A percentile compares a stretch with the other conserved stretches of the same genome.
Conservation (phyloP, 2,329 filamentous ascomycete genomes). For the Raffaelea arxii region DNA sequence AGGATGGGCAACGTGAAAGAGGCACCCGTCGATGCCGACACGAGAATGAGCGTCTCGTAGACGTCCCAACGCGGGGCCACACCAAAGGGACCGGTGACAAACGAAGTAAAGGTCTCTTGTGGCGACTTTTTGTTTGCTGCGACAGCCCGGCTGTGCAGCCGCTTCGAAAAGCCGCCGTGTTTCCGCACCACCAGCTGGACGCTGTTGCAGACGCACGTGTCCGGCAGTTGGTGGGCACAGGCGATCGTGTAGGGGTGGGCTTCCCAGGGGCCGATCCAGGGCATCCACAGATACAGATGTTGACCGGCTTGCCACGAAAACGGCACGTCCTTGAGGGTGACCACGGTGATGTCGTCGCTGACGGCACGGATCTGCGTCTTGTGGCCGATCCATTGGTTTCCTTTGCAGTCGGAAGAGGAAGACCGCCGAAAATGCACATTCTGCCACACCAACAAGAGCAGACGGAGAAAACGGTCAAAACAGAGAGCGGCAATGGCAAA, state of each 20-base stretch:
- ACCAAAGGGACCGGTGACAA: constrained; percentile 48
- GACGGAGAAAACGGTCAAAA: constrained; percentile 50
- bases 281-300: constrained; percentile 52
- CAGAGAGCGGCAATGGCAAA: constrained; percentile 52
- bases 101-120: constrained; percentile 27
- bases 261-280: constrained; percentile 42
- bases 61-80: constrained; percentile 44
- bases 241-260: constrained; percentile 54
- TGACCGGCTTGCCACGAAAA: constrained; percentile 51
- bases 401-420: constrained; percentile 32
- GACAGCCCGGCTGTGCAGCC: constrained; percentile 37
- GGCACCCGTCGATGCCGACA: constrained; percentile 53
- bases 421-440: constrained; percentile 36
- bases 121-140: constrained; percentile 22
- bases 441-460: constrained; percentile 37
- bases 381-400: constrained; percentile 41
- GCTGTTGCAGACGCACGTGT: constrained; percentile 46
- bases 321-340: constrained; percentile 50
- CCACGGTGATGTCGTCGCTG: constrained; percentile 41
- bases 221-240: constrained; percentile 39
- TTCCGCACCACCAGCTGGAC: constrained; percentile 48
- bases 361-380: constrained; percentile 37
- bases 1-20: constrained; percentile 52
- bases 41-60: constrained; percentile 49
- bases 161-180: constrained; percentile 46